Conservation (phyloP, 805 yeast genomes). For the Peterozyma toletana region DNA sequence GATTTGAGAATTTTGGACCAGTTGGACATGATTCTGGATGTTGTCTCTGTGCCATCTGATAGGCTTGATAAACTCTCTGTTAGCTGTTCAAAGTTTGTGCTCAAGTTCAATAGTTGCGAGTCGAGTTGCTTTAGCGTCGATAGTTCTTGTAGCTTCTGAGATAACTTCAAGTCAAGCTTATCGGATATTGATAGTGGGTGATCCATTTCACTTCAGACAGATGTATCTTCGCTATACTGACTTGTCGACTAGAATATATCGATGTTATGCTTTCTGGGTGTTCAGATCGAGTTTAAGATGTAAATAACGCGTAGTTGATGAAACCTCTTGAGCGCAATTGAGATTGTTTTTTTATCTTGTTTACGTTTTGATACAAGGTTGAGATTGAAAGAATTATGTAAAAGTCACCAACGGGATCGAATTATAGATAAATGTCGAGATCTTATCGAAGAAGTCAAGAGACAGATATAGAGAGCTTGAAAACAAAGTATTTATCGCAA, state of each 20-base stretch:
- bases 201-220: not conserved
- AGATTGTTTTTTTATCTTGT: not conserved
- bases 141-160: conserved; percentile 45
- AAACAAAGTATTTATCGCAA: conserved; percentile 28
- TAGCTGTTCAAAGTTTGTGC: conserved; percentile 38
- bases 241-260: not conserved
- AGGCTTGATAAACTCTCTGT: conserved; percentile 40
- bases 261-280: not conserved
- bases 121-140: conserved; percentile 40
- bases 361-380: no score
- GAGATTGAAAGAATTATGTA: not conserved
- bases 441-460: not conserved
- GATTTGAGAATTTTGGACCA: conserved; percentile 61
- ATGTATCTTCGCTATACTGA: not conserved
- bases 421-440: not conserved
- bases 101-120: conserved; percentile 35
- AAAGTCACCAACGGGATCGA: not conserved
- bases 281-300: not conserved
- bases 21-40: conserved; percentile 49
- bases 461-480: conserved; percentile 10
- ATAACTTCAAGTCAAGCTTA: conserved; percentile 20
- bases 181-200: not conserved
- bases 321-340: not conserved
- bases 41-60: conserved; percentile 53
- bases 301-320: not conserved